A percentile compares a stretch with the other conserved stretches of the same genome.
These are phyloP conservation scores for Anacardium occidentale DNA, from an alignment of 345 rosid genomes.

Conservation along the genomic window DNA sequence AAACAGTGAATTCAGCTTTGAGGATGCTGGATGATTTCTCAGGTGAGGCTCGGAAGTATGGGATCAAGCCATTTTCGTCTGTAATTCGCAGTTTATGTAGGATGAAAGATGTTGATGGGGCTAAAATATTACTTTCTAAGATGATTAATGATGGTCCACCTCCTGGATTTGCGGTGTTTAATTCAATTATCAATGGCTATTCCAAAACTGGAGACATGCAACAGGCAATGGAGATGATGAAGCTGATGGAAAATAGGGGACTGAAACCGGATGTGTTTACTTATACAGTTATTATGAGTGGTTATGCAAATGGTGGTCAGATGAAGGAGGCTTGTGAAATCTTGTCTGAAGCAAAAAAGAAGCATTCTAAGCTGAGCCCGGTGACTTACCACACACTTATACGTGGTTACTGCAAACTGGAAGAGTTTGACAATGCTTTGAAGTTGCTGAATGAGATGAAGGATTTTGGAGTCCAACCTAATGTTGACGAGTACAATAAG, in stretches of 20 bases:
- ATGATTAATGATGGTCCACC: slow-evolving; percentile 76
- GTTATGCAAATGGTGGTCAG: slow-evolving; percentile 65
- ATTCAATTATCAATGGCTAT: slow-evolving; percentile 50
- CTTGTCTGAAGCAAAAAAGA: slow-evolving; percentile 67
- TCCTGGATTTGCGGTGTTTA: slow-evolving; percentile 81
- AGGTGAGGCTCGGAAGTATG: slow-evolving; percentile 48
- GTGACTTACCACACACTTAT: slow-evolving; percentile 76
- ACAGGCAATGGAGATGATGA: slow-evolving; percentile 54
- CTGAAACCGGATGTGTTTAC: slow-evolving; percentile 77
- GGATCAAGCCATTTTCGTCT: slow-evolving; percentile 68
- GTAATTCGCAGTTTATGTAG: slow-evolving; percentile 69
- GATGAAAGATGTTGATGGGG: slow-evolving; percentile 54
- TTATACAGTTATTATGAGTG: slow-evolving; percentile 75
- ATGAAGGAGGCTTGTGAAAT: slow-evolving; percentile 66
- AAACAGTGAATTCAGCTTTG: slow-evolving; percentile 54
- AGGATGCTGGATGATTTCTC: slow-evolving; percentile 52
- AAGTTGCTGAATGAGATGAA: slow-evolving; percentile 69
- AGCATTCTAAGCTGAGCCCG: slow-evolving; percentile 59
- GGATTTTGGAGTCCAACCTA: slow-evolving; percentile 55
- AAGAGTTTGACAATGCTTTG: slow-evolving; percentile 69
- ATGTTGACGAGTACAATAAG: slow-evolving; percentile 70
- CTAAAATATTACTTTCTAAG: slow-evolving; percentile 52
- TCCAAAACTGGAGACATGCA: slow-evolving; percentile 59
- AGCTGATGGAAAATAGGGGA: slow-evolving; percentile 73
- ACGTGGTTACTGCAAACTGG: slow-evolving; percentile 77